A percentile compares a stretch with the other conserved stretches of the same genome.
These are phyloP conservation scores for Tricholoma sp. DNA, from an alignment of 768 basidiomycete genomes.

Conservation along the genomic window DNA sequence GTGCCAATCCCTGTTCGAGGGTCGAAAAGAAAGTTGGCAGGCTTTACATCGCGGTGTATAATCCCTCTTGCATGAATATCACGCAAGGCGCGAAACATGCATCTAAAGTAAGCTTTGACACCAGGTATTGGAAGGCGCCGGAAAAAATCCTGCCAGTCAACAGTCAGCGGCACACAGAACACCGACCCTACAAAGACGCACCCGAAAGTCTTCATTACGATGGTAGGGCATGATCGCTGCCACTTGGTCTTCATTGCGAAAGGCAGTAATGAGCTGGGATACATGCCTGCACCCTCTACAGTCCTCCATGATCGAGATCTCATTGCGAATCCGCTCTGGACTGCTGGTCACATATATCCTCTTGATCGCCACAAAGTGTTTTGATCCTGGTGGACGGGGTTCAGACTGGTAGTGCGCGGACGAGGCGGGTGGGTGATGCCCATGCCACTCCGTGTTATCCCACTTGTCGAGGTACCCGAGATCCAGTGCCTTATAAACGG, in stretches of 20 bases:
- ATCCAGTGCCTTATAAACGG: conserved; percentile 98
- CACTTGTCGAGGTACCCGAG: conserved; percentile 66
- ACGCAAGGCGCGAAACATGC: conserved; percentile 84
- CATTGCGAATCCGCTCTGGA: conserved; percentile 89
- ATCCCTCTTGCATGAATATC: conserved; percentile 84
- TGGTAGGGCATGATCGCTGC: conserved; percentile 94
- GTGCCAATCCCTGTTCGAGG: conserved; percentile 78
- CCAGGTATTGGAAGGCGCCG: conserved; percentile 65
- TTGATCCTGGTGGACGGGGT: conserved; percentile 34
- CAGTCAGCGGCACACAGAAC: neutral
- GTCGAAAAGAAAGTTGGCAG: conserved; percentile 95
- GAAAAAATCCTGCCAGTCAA: conserved; percentile 63
- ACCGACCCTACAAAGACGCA: conserved; percentile 33
- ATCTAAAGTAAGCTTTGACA: conserved; percentile 84
- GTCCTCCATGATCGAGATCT: conserved; percentile 85
- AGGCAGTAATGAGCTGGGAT: conserved; percentile 92
- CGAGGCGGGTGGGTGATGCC: conserved; percentile 54
- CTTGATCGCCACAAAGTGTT: conserved; percentile 89
- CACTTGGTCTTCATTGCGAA: conserved; percentile 86
- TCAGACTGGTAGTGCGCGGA: conserved; percentile 62
- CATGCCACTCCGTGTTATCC: conserved; percentile 74
- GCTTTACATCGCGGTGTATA: conserved; percentile 97
- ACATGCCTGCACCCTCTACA: conserved; percentile 82
- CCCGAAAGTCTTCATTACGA: conserved; percentile 88
- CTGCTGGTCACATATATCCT: conserved; percentile 96